phyloP scores from a whole-genome alignment of 192 early-diverging fungal species.

The Coemansia asiatica region DNA sequence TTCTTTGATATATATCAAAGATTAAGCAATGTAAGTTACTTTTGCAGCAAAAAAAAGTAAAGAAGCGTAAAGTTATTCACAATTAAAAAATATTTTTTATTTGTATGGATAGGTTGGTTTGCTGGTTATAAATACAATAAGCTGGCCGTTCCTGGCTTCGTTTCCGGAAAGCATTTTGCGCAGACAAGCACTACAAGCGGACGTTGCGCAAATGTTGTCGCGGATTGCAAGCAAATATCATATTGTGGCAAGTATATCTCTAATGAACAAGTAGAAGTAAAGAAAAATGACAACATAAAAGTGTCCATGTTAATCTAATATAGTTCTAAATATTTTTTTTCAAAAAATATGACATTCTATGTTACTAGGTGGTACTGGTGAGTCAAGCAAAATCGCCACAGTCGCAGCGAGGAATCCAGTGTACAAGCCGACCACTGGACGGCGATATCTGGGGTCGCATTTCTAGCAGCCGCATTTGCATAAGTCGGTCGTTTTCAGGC shows the following conservation, averaged over 20 bases:
- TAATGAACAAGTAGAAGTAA: not conserved
- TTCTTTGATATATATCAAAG: slow-evolving; percentile 16
- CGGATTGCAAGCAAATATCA: slow-evolving; percentile 25
- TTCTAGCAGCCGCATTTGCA: slow-evolving; percentile 7
- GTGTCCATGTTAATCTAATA: too few species aligned
- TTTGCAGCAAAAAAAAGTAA: not conserved
- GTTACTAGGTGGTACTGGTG: slow-evolving; percentile 26
- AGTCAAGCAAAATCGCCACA: slow-evolving; percentile 29
- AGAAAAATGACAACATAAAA: too few species aligned
- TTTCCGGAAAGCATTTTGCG: slow-evolving; percentile 23
- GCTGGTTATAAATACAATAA: slow-evolving; percentile 31
- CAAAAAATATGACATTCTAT: too few species aligned
- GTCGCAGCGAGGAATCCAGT: not conserved
- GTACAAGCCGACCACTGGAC: slow-evolving; percentile 13
- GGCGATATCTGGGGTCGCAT: slow-evolving; percentile 35
- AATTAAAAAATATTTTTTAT: too few species aligned
- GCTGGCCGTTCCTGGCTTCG: slow-evolving; percentile 44
- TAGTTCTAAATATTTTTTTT: too few species aligned
- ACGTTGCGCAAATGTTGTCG: slow-evolving; percentile 16
- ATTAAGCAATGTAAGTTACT: not conserved
- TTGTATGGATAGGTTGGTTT: slow-evolving; percentile 13
- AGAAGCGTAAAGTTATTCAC: too few species aligned
- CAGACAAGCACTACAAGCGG: slow-evolving; percentile 31
- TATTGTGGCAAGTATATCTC: slow-evolving; percentile 11
- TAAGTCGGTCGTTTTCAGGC: slow-evolving; percentile 3